Conservation (phyloP, 2,329 filamentous ascomycete genomes). For the Exophiala aquamarina region DNA sequence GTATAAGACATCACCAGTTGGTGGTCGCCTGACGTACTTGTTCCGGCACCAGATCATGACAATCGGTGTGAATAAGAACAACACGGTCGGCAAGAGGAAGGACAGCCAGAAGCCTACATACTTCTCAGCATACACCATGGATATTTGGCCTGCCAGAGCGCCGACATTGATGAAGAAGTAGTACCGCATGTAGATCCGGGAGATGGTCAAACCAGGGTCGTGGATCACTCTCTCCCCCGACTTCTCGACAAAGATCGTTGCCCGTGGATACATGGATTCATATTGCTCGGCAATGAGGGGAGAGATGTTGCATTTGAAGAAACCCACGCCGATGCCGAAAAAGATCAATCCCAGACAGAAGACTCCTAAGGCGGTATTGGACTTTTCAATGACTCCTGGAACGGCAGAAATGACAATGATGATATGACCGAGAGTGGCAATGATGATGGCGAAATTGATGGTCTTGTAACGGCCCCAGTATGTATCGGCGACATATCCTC, state of each 20-base stretch:
- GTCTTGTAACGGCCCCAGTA: conserved; percentile 68
- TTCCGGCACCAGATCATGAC: conserved; percentile 61
- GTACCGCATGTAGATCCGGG: conserved; percentile 68
- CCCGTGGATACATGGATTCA: conserved; percentile 58
- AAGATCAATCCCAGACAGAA: conserved; percentile 66
- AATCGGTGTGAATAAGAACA: conserved; percentile 63
- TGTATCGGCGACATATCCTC: conserved; percentile 64
- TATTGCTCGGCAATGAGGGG: conserved; percentile 22
- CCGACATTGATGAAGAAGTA: conserved; percentile 72
- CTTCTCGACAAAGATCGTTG: conserved; percentile 55
- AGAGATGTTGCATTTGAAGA: conserved; percentile 70
- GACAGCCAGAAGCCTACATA: conserved; percentile 75
- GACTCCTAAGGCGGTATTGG: conserved; percentile 59
- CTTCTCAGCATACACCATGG: conserved; percentile 60
- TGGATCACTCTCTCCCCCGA: conserved; percentile 68
- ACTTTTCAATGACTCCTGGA: conserved; percentile 60
- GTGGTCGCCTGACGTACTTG: conserved; percentile 62
- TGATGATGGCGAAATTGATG: conserved; percentile 63
- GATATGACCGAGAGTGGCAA: conserved; percentile 66
- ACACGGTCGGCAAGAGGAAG: conserved; percentile 65
- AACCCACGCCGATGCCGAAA: conserved; percentile 71
- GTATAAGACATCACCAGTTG: conserved; percentile 69
- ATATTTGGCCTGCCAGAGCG: conserved; percentile 60
- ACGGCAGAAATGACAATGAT: conserved; percentile 67
- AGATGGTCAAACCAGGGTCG: conserved; percentile 67